These are phyloP conservation scores for Westerdykella sp. DNA, from an alignment of 2,329 filamentous ascomycete genomes.

Conservation along the genomic window DNA sequence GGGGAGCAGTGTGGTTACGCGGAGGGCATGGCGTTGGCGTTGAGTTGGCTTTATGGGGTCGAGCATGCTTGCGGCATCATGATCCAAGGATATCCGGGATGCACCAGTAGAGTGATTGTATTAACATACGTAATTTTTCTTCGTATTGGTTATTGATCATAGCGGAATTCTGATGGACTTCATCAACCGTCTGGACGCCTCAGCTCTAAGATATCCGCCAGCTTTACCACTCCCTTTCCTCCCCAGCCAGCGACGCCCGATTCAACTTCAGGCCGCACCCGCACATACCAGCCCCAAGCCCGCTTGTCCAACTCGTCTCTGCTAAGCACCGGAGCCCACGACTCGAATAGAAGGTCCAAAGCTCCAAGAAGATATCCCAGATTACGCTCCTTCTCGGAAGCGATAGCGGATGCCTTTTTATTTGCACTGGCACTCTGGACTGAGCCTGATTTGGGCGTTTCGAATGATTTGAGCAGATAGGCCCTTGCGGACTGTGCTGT, in stretches of 20 bases:
- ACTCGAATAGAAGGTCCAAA: constrained; percentile 64
- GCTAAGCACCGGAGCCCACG: constrained; percentile 62
- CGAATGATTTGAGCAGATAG: constrained; percentile 56
- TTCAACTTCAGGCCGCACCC: constrained; percentile 69
- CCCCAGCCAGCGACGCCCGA: constrained; percentile 74
- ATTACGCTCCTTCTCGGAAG: constrained; percentile 62
- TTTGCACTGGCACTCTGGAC: constrained; percentile 17
- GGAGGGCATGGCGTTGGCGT: constrained; percentile 25
- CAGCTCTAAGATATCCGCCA: constrained; percentile 53
- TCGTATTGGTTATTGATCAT: background rate
- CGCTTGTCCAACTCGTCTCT: constrained; percentile 64
- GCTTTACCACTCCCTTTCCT: constrained; percentile 63
- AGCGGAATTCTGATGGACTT: no score
- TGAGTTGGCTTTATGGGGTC: constrained; percentile 7
- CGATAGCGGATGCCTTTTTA: constrained; percentile 44
- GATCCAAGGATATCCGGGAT: background rate
- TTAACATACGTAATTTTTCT: background rate
- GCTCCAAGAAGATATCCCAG: constrained; percentile 64
- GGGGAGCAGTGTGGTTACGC: no score
- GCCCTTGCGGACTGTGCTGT: constrained; percentile 62
- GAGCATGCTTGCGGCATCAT: background rate
- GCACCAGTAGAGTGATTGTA: background rate
- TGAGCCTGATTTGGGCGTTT: constrained; percentile 36
- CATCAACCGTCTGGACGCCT: constrained; percentile 11
- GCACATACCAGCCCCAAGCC: constrained; percentile 77